phyloP scores from a whole-genome alignment of 108 stramenopile genomes.

The Bacterosira constricta region DNA sequence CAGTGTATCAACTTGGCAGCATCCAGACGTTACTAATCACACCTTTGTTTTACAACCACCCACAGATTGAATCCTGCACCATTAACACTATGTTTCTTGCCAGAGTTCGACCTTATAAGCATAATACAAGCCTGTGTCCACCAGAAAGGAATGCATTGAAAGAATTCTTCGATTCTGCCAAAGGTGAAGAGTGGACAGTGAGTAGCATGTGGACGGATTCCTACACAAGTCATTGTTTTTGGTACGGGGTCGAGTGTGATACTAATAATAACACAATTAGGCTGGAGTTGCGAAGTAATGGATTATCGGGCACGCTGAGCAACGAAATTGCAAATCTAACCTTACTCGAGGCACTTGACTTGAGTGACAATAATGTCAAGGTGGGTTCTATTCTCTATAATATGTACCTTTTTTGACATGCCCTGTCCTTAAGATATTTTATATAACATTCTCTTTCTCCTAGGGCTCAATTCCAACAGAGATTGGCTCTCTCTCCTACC shows the following conservation, averaged over 20 bases:
- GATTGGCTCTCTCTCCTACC: slow-evolving; percentile 51
- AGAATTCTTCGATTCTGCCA: slow-evolving; percentile 26
- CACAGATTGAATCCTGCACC: neutral
- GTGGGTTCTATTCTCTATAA: neutral
- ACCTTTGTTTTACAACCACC: neutral
- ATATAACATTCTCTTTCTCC: neutral
- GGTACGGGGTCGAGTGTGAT: slow-evolving; percentile 18
- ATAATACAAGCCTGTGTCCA: slow-evolving; percentile 9
- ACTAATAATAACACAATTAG: neutral
- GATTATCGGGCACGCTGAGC: slow-evolving; percentile 54
- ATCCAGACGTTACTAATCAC: neutral
- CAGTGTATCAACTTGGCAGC: too few species aligned
- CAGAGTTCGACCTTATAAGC: slow-evolving; percentile 22
- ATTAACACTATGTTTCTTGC: neutral
- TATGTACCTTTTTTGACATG: neutral
- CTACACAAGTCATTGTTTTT: neutral
- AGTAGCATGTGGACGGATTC: slow-evolving; percentile 8
- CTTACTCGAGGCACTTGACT: slow-evolving; percentile 45
- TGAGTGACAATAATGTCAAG: slow-evolving; percentile 53
- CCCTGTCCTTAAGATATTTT: neutral
- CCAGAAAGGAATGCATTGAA: slow-evolving; percentile 19
- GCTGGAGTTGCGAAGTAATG: slow-evolving; percentile 20
- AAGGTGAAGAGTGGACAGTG: slow-evolving; percentile 22
- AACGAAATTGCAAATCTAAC: slow-evolving; percentile 40
- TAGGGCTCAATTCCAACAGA: slow-evolving; percentile 60